Evolutionary conservation across 164 flowering plant species (phyloP).

Genomic region (Stephania cephalantha): DNA sequence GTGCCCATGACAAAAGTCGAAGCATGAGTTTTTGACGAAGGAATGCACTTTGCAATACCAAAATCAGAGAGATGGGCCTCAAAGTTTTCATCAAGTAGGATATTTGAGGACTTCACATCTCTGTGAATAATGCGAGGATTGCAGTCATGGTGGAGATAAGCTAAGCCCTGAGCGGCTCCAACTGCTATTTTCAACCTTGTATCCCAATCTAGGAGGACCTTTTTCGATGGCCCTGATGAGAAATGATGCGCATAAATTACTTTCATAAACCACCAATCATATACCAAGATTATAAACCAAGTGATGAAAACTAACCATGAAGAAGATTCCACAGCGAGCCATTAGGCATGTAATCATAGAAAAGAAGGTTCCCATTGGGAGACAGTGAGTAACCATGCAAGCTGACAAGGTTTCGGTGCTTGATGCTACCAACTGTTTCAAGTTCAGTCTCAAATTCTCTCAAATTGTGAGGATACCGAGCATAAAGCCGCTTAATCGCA

Average conservation of each 20-base stretch:
- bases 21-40: slow-evolving; percentile 66
- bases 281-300: not conserved
- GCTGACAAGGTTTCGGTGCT: slow-evolving; percentile 82
- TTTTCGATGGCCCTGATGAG: slow-evolving; percentile 56
- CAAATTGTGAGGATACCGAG: slow-evolving; percentile 47
- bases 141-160: slow-evolving; percentile 96
- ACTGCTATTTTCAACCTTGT: slow-evolving; percentile 72
- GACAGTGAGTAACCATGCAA: slow-evolving; percentile 81
- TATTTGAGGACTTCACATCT: slow-evolving; percentile 88
- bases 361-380: slow-evolving; percentile 71
- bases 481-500: slow-evolving; percentile 81
- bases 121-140: slow-evolving; percentile 77
- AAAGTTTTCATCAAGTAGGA: slow-evolving; percentile 76
- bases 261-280: not conserved
- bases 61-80: slow-evolving; percentile 94
- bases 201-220: slow-evolving; percentile 92
- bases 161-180: slow-evolving; percentile 90
- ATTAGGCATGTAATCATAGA: slow-evolving; percentile 94
- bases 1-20: slow-evolving; percentile 89
- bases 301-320: slow-evolving; percentile 56
- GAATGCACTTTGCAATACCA: slow-evolving; percentile 78
- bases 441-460: slow-evolving; percentile 89
- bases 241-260: not conserved
- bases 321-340: slow-evolving; percentile 96
- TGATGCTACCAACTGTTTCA: slow-evolving; percentile 79